phyloP scores from a whole-genome alignment of 192 early-diverging fungal genomes.

The Coemansia aciculifera region DNA sequence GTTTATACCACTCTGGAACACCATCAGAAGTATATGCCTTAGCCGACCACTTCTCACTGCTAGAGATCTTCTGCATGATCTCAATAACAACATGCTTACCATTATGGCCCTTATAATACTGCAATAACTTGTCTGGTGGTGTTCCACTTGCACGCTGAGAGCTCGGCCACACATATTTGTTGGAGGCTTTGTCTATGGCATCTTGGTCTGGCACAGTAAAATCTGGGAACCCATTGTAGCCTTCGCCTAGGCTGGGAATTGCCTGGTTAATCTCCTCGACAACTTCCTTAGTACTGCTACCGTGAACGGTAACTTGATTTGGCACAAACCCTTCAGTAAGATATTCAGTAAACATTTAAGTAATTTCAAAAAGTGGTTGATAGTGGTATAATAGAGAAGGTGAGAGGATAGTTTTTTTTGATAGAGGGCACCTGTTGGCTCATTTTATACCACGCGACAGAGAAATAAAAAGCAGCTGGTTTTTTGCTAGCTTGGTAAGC shows the following conservation, averaged over 20 bases:
- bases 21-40: background rate
- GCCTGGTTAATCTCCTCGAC: background rate
- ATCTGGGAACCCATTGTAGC: background rate
- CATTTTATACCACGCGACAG: background rate
- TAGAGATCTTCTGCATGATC: background rate
- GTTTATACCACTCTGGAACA: background rate
- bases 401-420: background rate
- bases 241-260: background rate
- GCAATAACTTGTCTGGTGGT: background rate
- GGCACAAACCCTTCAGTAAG: background rate
- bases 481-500: background rate
- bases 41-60: background rate
- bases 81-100: background rate
- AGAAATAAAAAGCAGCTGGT: background rate
- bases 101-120: background rate
- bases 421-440: background rate
- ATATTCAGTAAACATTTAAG: background rate
- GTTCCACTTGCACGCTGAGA: background rate
- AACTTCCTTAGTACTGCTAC: background rate
- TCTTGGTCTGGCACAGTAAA: background rate
- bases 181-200: background rate
- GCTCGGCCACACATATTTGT: background rate
- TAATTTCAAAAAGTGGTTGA: background rate
- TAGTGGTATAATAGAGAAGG: background rate
- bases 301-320: background rate